These are phyloP conservation scores for Rubroboletus satanas DNA, from an alignment of 768 basidiomycete species.

Conservation along the genomic window DNA sequence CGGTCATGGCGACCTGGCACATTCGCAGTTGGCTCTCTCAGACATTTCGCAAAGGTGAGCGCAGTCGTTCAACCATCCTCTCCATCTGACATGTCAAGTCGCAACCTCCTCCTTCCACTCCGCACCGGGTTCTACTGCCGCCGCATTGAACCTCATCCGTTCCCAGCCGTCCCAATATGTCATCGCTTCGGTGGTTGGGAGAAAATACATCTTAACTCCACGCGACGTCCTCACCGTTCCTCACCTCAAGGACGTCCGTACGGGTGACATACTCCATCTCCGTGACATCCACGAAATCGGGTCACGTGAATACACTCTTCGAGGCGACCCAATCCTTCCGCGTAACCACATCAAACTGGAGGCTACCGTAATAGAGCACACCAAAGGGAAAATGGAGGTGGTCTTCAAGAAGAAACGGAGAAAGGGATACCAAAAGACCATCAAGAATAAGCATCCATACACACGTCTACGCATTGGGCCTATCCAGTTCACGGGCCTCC, in stretches of 20 bases:
- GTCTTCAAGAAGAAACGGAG: slow-evolving; percentile 97
- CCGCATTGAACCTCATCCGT: slow-evolving; percentile 77
- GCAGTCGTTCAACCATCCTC: neutral
- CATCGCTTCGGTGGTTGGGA: slow-evolving; percentile 81
- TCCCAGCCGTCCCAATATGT: slow-evolving; percentile 93
- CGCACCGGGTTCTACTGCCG: slow-evolving; percentile 40
- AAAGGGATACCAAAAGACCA: slow-evolving; percentile 96
- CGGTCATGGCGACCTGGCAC: neutral
- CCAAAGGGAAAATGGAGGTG: slow-evolving; percentile 87
- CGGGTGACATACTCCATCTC: slow-evolving; percentile 81
- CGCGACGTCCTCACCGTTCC: slow-evolving; percentile 93
- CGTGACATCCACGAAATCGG: slow-evolving; percentile 92
- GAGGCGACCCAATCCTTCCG: slow-evolving; percentile 71
- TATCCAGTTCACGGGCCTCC: slow-evolving; percentile 49
- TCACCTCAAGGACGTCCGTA: slow-evolving; percentile 75
- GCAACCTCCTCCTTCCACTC: slow-evolving; percentile 32
- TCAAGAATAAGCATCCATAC: slow-evolving; percentile 90
- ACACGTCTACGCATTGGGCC: slow-evolving; percentile 91
- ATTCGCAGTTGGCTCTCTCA: slow-evolving; percentile 26
- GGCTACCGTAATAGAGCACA: slow-evolving; percentile 96
- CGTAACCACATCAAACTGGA: slow-evolving; percentile 64
- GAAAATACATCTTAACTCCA: slow-evolving; percentile 85
- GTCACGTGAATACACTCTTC: slow-evolving; percentile 90
- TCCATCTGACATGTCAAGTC: slow-evolving; percentile 3
- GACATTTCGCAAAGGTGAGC: slow-evolving; percentile 22